These are phyloP conservation scores for Paramecium caudatum DNA, from an alignment of 73 alveolate genomes.

Conservation along the genomic window DNA sequence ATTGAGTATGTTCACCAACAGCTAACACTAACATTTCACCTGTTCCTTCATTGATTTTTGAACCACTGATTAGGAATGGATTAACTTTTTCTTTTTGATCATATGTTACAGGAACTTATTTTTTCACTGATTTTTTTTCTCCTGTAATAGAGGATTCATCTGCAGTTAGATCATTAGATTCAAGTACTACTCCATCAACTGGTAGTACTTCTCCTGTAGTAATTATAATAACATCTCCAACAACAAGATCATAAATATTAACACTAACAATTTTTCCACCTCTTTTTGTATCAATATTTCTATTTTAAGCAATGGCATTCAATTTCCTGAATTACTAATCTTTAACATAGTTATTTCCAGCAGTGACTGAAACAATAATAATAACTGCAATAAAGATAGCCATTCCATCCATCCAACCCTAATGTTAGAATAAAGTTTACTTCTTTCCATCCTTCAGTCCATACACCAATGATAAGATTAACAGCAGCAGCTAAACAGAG, in stretches of 20 bases:
- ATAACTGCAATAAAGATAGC: slow-evolving; percentile 94
- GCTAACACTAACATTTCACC: slow-evolving; percentile 93
- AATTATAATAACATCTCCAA: slow-evolving; percentile 92
- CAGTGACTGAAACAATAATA: slow-evolving; percentile 92
- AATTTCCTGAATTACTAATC: slow-evolving; percentile 93
- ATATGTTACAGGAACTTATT: slow-evolving; percentile 81
- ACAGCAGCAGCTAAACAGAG: slow-evolving; percentile 95
- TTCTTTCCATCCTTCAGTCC: slow-evolving; percentile 90
- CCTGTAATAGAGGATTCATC: slow-evolving; percentile 97
- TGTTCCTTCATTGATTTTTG: slow-evolving; percentile 91
- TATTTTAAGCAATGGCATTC: slow-evolving; percentile 86
- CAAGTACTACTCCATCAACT: slow-evolving; percentile 93
- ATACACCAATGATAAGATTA: slow-evolving; percentile 92
- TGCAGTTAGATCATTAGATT: slow-evolving; percentile 86
- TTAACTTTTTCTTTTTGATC: slow-evolving; percentile 77
- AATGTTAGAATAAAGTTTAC: neutral
- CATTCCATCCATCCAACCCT: slow-evolving; percentile 99
- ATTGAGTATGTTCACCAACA: slow-evolving; percentile 92
- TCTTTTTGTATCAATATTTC: slow-evolving; percentile 87
- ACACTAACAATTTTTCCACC: slow-evolving; percentile 87
- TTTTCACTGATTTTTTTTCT: slow-evolving; percentile 93
- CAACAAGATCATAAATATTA: slow-evolving; percentile 87
- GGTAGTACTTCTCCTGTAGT: slow-evolving; percentile 96
- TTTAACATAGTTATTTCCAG: slow-evolving; percentile 92
- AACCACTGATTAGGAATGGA: slow-evolving; percentile 92